Evolutionary conservation across 2,329 filamentous ascomycete genomes (phyloP).

Genomic region (Botrytis pseudocinerea): DNA sequence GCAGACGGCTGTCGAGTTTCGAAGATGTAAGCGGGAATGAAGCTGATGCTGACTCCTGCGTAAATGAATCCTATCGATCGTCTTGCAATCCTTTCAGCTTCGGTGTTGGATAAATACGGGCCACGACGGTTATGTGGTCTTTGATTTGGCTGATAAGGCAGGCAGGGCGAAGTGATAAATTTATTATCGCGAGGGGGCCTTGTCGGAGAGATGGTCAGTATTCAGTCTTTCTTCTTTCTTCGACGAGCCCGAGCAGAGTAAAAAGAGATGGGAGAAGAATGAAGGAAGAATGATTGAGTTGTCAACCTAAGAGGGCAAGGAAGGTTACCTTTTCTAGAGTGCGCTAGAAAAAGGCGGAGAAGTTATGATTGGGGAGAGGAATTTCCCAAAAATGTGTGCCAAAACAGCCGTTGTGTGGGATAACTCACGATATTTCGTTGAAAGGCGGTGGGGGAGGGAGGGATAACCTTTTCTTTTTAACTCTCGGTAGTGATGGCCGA

Average conservation of each 20-base stretch:
- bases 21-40: conserved; percentile 1
- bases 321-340: conserved; percentile 27
- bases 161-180: conserved; percentile 17
- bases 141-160: conserved; percentile 1
- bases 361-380: conserved; percentile 17
- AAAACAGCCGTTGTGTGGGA: conserved; percentile 29
- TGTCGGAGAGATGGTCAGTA: conserved; percentile 13
- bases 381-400: conserved; percentile 14
- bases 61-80: neutral
- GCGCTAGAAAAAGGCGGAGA: conserved; percentile 28
- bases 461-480: conserved; percentile 21
- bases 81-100: neutral
- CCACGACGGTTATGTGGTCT: conserved; percentile 17
- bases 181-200: conserved; percentile 20
- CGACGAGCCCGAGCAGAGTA: conserved; percentile 11
- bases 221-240: neutral
- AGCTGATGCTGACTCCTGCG: neutral
- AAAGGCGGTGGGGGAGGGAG: conserved; percentile 27
- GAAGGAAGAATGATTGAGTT: conserved; percentile 15
- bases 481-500: conserved; percentile 35
- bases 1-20: conserved; percentile 25
- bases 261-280: neutral
- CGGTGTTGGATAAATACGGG: conserved; percentile 8
- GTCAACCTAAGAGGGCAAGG: conserved; percentile 23
- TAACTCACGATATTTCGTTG: conserved; percentile 33